These are phyloP conservation scores for Pyrenochaeta sp. DNA, from an alignment of 2,329 filamentous ascomycete species.

Conservation along the genomic window DNA sequence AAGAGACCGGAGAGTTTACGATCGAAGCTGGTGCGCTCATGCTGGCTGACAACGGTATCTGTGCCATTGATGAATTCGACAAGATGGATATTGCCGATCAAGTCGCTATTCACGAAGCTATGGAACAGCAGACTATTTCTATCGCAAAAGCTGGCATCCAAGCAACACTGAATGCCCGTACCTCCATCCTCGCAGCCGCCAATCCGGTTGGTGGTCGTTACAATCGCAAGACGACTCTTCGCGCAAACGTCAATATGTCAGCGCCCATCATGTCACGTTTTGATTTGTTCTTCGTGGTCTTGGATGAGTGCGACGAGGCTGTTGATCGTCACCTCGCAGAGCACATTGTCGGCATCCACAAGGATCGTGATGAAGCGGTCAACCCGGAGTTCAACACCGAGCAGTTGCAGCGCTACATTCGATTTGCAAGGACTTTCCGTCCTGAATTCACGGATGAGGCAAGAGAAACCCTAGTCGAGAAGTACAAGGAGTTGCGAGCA, in stretches of 20 bases:
- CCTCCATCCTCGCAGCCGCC: constrained; percentile 92
- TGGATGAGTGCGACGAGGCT: constrained; percentile 94
- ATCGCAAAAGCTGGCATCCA: constrained; percentile 99
- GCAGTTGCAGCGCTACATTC: constrained; percentile 95
- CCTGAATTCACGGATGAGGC: constrained; percentile 91
- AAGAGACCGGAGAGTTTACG: constrained; percentile 98
- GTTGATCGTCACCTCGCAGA: constrained; percentile 90
- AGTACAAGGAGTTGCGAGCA: constrained; percentile 92
- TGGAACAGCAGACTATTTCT: constrained; percentile 99
- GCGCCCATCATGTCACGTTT: constrained; percentile 99
- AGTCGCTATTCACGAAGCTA: constrained; percentile 98
- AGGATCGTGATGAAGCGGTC: constrained; percentile 88
- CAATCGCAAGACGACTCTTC: constrained; percentile 91
- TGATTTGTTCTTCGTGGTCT: constrained; percentile 96
- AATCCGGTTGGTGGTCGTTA: constrained; percentile 97
- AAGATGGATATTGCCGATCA: constrained; percentile 99
- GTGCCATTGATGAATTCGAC: constrained; percentile 98
- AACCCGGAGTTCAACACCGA: constrained; percentile 95
- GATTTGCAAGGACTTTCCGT: constrained; percentile 92
- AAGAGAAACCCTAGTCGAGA: constrained; percentile 82
- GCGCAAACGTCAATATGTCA: constrained; percentile 97
- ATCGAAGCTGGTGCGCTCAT: constrained; percentile 98
- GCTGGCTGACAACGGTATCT: constrained; percentile 96
- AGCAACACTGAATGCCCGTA: constrained; percentile 93
- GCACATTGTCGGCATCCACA: constrained; percentile 94